Evolutionary conservation across 352 stramenopile genomes (phyloP), one percentile per base, ranked within the genome.

Genomic region (Phytophthora pisi): DNA sequence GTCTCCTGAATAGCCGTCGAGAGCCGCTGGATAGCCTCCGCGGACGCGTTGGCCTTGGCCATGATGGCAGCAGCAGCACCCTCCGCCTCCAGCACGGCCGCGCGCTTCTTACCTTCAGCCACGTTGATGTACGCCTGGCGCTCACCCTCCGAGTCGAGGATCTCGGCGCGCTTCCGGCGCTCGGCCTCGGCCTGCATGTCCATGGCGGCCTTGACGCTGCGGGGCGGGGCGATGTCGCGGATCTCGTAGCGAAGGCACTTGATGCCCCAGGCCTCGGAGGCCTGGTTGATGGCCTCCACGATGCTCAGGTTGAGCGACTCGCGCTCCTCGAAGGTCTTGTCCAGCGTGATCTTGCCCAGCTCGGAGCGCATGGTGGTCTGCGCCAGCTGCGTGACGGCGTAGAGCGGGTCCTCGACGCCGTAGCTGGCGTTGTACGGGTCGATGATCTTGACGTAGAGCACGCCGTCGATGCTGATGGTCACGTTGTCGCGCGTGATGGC

Each of bases 321-420:
- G 51, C 92, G 87, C 84, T 97, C 92, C 62, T 97, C 91, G 62
- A 97, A 97, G 15, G 91, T 97, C 82, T 97, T 97, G 77, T 97
- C 92, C 45, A 97, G 83, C 57, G 90, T 96, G 77, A 97, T 97
- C 65, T 97, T 97, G 49, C 92, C 92, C 36, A 97, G 74, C 58
- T 97, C 92, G 1, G 88, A 97, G 24, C 92, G 89, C 92, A 97
- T 97, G 7, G 91, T 97, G 34, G 92, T 79, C 72, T 97, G 92
- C 31, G 92, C 92, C 43, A 97, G 82, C 73, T 97, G 92, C 49
- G 88, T 95, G 31, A 97, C 86, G 5, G 92, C 92, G 72, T 96
- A 97, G 31, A 96, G 79, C 9, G 89, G 81, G 62, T 97, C 87
- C 57, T 97, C 88, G 9, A 97, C 82, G 36, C 89, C 88, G 59